Conservation (phyloP, 2,329 filamentous ascomycete genomes). For the Juglanconis sp. region DNA sequence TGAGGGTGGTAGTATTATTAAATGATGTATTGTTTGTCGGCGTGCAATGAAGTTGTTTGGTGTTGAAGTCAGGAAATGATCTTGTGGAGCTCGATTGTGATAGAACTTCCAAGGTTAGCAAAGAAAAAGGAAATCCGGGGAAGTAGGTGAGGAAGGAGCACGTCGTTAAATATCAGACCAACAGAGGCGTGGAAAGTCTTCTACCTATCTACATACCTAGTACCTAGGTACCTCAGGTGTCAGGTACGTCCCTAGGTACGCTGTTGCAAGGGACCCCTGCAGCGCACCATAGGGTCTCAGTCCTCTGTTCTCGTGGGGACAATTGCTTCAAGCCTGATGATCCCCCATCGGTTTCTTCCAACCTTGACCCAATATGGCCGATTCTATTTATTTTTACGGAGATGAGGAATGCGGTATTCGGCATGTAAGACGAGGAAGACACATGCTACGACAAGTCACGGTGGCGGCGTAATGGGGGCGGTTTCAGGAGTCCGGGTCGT, state of each 20-base stretch:
- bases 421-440: background rate
- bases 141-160: background rate
- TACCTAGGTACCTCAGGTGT: no score
- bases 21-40: background rate
- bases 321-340: no score
- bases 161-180: conserved; percentile 8
- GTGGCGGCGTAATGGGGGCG: background rate
- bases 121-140: background rate
- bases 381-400: background rate
- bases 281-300: no score
- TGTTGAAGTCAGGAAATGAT: background rate
- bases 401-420: background rate
- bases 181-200: no score
- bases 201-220: no score
- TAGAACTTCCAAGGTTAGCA: background rate
- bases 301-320: no score
- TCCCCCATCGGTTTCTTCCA: no score
- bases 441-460: background rate
- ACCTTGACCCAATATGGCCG: background rate
- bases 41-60: background rate
- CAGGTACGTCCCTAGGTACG: no score
- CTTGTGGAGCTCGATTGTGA: background rate
- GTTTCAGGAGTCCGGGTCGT: background rate
- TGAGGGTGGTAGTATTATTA: background rate
- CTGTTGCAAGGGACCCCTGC: no score